Evolutionary conservation across 108 stramenopile species (phyloP).

Genomic region (Nitzschia sp.): DNA sequence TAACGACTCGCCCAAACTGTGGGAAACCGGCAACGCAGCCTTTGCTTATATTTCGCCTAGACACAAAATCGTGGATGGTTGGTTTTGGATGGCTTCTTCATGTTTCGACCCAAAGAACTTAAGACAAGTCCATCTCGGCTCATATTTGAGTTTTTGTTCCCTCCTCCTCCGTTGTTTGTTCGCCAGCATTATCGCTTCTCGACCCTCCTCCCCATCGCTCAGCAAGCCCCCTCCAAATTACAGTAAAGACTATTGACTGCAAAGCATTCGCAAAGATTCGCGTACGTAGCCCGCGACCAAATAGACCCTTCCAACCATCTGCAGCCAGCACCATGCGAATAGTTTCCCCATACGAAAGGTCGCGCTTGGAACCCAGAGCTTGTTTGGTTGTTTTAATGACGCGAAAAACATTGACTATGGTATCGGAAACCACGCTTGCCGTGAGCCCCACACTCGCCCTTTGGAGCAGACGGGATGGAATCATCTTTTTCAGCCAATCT

Average conservation of each 20-base stretch:
- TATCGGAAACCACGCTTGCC: slow-evolving; percentile 79
- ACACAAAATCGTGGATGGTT: too few relatives aligned
- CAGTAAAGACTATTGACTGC: slow-evolving; percentile 80
- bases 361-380: slow-evolving; percentile 63
- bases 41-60: too few relatives aligned
- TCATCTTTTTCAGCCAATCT: slow-evolving; percentile 29
- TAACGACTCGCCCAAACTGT: too few relatives aligned
- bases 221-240: slow-evolving; percentile 82
- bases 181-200: too few relatives aligned
- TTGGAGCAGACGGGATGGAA: slow-evolving; percentile 49
- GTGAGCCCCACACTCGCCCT: slow-evolving; percentile 77
- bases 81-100: too few relatives aligned
- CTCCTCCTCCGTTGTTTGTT: neutral
- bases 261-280: slow-evolving; percentile 83
- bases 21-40: too few relatives aligned
- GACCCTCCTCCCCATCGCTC: slow-evolving; percentile 39
- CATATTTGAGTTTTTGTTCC: neutral
- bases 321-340: slow-evolving; percentile 76
- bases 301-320: slow-evolving; percentile 88
- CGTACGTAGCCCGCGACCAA: slow-evolving; percentile 76
- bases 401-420: slow-evolving; percentile 74
- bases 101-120: too few relatives aligned
- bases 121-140: too few relatives aligned
- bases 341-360: slow-evolving; percentile 63
- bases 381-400: slow-evolving; percentile 92